Base-by-base conservation (phyloP, 2,329 filamentous ascomycete genomes). In the Alternaria sp. region DNA sequence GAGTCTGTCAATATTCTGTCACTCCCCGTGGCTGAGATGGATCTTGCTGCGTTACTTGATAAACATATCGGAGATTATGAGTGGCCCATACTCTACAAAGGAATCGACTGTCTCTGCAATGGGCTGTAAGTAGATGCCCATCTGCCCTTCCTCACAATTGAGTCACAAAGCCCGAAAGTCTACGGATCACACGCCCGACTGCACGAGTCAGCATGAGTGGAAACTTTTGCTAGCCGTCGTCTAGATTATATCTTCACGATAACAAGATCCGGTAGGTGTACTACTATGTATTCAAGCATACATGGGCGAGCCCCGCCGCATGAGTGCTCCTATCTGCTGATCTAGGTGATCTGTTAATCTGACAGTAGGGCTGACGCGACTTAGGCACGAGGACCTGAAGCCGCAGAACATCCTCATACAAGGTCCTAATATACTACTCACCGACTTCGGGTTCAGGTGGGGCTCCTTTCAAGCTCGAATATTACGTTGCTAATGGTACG, bases 321-420 rank as follows among this genome's bases (percentile, higher is more conserved):
- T 6, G 6, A 25, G 0, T 4, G 12, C 20, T 25, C 1, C 4
- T 20, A 0, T 33, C 26, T n/a, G n/a, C n/a, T n/a, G n/a, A n/a
- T n/a, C n/a, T n/a, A n/a, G n/a, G n/a, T n/a, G n/a, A n/a, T n/a
- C n/a, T n/a, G n/a, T n/a, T n/a, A n/a, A n/a, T n/a, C n/a, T n/a
- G n/a, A n/a, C n/a, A n/a, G n/a, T n/a, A 4, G 4, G 6, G 7
- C 50, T 54, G 6, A 43, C 5, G 6, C 14, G 3, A 4, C 18
- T 7, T 15, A 54, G 51, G 1, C 20, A 54, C 6, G 51, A 41
- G 7, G 51, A 54, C 18, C 3, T 41, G 5, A 43, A 54, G 5
- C 51, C 30, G 3, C 30, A 43, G 3, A 43, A 43, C 6, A 6
- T 54, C 10, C 51, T 54, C 6, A 5, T 54, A 1, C 30, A 43